Percentiles rank a stretch among this genome's conserved stretches.
Evolutionary conservation across 768 basidiomycete genomes (phyloP).

Genomic region (Candolleomyces aberdarensis): DNA sequence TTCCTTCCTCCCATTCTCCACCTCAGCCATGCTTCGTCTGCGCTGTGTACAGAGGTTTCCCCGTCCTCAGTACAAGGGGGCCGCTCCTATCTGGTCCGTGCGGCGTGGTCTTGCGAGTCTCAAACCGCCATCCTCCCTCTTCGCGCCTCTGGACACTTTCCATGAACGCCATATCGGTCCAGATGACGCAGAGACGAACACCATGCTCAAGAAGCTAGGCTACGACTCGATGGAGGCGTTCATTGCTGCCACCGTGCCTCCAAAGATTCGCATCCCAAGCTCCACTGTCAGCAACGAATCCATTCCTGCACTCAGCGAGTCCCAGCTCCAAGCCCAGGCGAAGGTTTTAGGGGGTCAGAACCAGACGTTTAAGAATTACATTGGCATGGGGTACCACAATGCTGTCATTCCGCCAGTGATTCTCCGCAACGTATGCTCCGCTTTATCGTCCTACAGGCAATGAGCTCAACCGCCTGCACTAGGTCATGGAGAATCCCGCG

Average conservation of each 20-base stretch:
- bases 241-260: conserved; percentile 77
- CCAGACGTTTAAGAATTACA: conserved; percentile 85
- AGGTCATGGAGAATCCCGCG: conserved; percentile 93
- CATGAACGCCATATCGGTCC: conserved; percentile 91
- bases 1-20: conserved; percentile 14
- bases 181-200: conserved; percentile 69
- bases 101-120: conserved; percentile 55
- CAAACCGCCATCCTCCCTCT: conserved; percentile 60
- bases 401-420: conserved; percentile 96
- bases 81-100: conserved; percentile 12
- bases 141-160: conserved; percentile 88
- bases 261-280: conserved; percentile 68
- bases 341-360: conserved; percentile 77
- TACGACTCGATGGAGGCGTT: conserved; percentile 89
- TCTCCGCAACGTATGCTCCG: conserved; percentile 69
- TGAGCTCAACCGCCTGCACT: background rate
- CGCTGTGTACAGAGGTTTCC: conserved; percentile 17
- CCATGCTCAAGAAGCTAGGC: conserved; percentile 83
- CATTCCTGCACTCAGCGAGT: conserved; percentile 80
- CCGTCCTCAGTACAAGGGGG: conserved; percentile 18
- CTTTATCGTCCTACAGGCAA: background rate
- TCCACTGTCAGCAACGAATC: conserved; percentile 59
- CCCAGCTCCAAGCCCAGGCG: conserved; percentile 74
- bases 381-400: conserved; percentile 97
- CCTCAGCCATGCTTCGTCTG: conserved; percentile 19